phyloP scores from a whole-genome alignment of 106 monocot species.

The Allium cepa region DNA sequence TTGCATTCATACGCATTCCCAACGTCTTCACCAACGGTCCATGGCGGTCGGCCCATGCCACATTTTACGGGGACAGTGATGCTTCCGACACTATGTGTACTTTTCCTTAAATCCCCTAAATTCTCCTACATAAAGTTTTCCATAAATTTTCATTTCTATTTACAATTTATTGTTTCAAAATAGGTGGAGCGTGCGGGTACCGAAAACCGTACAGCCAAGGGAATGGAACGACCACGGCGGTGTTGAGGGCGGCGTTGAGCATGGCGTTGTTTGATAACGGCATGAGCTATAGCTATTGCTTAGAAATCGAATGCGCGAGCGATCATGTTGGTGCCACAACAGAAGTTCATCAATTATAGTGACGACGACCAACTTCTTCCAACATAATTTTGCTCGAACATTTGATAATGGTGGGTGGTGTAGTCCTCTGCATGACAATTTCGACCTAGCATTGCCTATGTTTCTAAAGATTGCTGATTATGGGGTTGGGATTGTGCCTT shows the following conservation, averaged over 20 bases:
- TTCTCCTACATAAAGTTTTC: background rate
- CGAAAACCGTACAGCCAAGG: constrained; percentile 52
- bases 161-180: background rate
- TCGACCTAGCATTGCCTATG: constrained; percentile 40
- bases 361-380: constrained; percentile 73
- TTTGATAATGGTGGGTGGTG: constrained; percentile 51
- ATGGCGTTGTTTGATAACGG: constrained; percentile 60
- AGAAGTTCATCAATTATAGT: constrained; percentile 61
- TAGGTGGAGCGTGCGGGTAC: constrained; percentile 70
- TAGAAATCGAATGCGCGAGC: constrained; percentile 52
- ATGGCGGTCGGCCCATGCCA: constrained; percentile 84
- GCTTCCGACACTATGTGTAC: constrained; percentile 93
- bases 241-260: constrained; percentile 72
- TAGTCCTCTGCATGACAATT: constrained; percentile 28
- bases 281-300: constrained; percentile 52
- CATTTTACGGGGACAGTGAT: constrained; percentile 89
- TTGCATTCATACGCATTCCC: constrained; percentile 42
- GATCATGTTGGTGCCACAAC: constrained; percentile 52
- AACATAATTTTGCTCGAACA: constrained; percentile 53
- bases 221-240: constrained; percentile 43
- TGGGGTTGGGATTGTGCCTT: constrained; percentile 35
- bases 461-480: constrained; percentile 42
- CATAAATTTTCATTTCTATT: background rate
- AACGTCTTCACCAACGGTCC: constrained; percentile 49
- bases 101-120: background rate